Percentiles rank a stretch among this genome's conserved stretches.
Evolutionary conservation across 306 rosid genomes (phyloP).

Genomic region (Fragaria iinumae): DNA sequence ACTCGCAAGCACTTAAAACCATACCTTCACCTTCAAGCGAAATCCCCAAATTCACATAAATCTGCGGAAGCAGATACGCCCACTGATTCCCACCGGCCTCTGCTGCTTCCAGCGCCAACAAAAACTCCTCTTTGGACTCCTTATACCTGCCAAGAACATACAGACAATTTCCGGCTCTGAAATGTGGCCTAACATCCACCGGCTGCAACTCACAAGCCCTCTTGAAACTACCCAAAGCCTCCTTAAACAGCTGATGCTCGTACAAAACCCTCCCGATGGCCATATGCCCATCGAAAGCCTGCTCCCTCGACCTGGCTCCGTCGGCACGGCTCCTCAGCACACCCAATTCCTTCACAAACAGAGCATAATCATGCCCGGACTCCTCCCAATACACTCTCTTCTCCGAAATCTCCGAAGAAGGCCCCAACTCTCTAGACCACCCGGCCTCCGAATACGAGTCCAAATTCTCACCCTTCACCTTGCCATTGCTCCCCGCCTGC

Average conservation of each 20-base stretch:
- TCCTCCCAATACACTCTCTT: slow-evolving; percentile 90
- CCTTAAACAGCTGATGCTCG: slow-evolving; percentile 89
- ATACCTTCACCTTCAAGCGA: slow-evolving; percentile 98
- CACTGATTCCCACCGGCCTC: slow-evolving; percentile 96
- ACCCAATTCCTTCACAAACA: slow-evolving; percentile 76
- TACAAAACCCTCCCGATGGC: slow-evolving; percentile 91
- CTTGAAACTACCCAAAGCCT: slow-evolving; percentile 77
- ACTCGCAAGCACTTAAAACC: slow-evolving; percentile 99
- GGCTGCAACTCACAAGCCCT: slow-evolving; percentile 99
- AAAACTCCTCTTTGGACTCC: slow-evolving; percentile 86
- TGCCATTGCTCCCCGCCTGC: slow-evolving; percentile 82
- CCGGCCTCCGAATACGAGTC: slow-evolving; percentile 95
- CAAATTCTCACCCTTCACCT: slow-evolving; percentile 68
- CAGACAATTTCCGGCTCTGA: slow-evolving; percentile 88
- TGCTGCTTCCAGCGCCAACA: slow-evolving; percentile 87
- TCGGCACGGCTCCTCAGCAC: slow-evolving; percentile 79
- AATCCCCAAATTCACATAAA: slow-evolving; percentile 92
- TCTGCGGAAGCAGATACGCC: slow-evolving; percentile 96
- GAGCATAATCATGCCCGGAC: slow-evolving; percentile 72
- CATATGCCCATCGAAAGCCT: slow-evolving; percentile 98
- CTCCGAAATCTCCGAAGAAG: slow-evolving; percentile 76
- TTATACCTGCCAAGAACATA: slow-evolving; percentile 68
- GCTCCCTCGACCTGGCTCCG: slow-evolving; percentile 85
- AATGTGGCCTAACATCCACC: slow-evolving; percentile 91
- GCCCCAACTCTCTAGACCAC: slow-evolving; percentile 93